Percentiles rank a stretch among this genome's conserved stretches.
Evolutionary conservation across 345 rosid species (phyloP).

Genomic region (Eucalyptus erythrocorys): DNA sequence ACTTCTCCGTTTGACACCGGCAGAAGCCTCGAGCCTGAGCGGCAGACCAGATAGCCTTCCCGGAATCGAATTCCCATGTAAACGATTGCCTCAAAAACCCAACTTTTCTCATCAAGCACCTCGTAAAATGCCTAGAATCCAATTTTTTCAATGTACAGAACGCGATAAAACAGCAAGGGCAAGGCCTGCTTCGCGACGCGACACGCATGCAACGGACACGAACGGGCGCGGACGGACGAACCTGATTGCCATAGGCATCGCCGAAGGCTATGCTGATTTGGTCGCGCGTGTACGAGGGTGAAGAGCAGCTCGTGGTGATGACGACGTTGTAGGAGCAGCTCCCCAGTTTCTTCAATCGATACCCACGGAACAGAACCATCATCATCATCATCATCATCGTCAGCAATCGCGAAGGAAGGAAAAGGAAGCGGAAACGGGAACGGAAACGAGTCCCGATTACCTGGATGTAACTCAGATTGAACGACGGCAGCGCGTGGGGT

Average conservation of each 20-base stretch:
- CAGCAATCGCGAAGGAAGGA: not conserved
- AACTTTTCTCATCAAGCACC: not conserved
- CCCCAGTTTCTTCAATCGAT: conserved; percentile 19
- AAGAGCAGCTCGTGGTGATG: conserved; percentile 81
- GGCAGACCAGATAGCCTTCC: not conserved
- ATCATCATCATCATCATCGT: not conserved
- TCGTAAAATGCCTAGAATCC: not conserved
- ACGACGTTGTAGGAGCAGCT: conserved; percentile 59
- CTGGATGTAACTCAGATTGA: conserved; percentile 60
- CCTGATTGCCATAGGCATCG: conserved; percentile 94
- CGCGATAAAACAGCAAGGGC: not conserved
- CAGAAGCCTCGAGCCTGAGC: not conserved
- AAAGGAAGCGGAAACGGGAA: not conserved
- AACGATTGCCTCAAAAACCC: not conserved
- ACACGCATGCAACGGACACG: not conserved
- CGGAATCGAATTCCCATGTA: not conserved
- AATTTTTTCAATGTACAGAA: not conserved
- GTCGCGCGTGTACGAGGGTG: conserved; percentile 61
- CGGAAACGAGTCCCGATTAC: not conserved
- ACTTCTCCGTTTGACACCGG: not conserved
- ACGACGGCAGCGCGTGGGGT: conserved; percentile 33
- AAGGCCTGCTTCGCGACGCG: not conserved
- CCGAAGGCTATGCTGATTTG: conserved; percentile 87
- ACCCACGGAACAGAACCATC: not conserved
- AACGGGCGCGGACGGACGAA: not conserved